These are phyloP conservation scores for Hanseniaspora guilliermondii DNA, from an alignment of 805 yeast species.

Conservation along the genomic window DNA sequence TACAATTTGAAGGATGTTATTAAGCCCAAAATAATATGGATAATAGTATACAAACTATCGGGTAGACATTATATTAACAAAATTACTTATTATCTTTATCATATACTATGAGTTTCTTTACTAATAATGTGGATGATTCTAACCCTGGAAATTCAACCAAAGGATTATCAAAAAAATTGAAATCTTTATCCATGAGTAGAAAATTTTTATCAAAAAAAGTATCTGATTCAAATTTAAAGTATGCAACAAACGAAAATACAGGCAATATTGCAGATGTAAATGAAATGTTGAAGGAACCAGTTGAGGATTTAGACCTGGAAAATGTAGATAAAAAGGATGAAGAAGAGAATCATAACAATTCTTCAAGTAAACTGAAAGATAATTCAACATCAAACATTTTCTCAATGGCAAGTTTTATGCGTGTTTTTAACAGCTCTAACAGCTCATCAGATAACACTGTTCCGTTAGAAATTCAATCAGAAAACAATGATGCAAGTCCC, in stretches of 20 bases:
- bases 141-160: neutral
- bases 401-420: neutral
- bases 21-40: too few relatives aligned
- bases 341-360: neutral
- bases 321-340: neutral
- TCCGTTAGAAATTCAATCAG: neutral
- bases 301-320: neutral
- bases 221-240: neutral
- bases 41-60: too few relatives aligned
- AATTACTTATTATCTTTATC: too few relatives aligned
- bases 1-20: too few relatives aligned
- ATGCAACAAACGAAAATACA: neutral
- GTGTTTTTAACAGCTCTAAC: neutral
- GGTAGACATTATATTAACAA: too few relatives aligned
- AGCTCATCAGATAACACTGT: neutral
- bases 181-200: slow-evolving; percentile 6
- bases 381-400: neutral
- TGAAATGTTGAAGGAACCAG: slow-evolving; percentile 1
- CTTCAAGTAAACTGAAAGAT: neutral
- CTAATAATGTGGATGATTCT: neutral
- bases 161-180: neutral
- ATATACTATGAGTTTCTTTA: neutral
- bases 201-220: neutral
- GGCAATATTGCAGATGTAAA: neutral
- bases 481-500: neutral